phyloP scores from a whole-genome alignment of 2,329 filamentous ascomycete species.

The Rhexocercosporidium sp. region DNA sequence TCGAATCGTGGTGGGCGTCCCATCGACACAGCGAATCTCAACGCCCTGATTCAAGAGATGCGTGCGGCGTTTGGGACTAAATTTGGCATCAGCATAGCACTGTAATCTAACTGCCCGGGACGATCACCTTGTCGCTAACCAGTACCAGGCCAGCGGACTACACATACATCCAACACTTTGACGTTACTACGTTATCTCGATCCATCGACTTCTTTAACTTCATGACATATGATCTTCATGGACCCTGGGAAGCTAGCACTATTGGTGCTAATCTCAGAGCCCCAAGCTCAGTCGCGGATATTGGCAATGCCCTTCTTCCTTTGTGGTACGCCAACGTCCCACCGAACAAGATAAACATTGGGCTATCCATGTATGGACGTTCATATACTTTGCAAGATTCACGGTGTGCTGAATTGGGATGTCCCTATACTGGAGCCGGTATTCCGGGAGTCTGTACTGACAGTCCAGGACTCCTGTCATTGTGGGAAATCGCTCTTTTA shows the following conservation, averaged over 20 bases:
- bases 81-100: slow-evolving; percentile 49
- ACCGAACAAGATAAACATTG: slow-evolving; percentile 51
- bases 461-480: slow-evolving; percentile 41
- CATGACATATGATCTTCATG: slow-evolving; percentile 43
- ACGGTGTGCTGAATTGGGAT: slow-evolving; percentile 35
- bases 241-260: slow-evolving; percentile 46
- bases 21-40: slow-evolving; percentile 47
- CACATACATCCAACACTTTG: slow-evolving; percentile 42
- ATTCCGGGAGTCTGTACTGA: slow-evolving; percentile 40
- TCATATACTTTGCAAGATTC: slow-evolving; percentile 46
- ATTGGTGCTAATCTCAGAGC: slow-evolving; percentile 43
- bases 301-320: slow-evolving; percentile 44
- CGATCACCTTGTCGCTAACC: background rate
- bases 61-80: slow-evolving; percentile 41
- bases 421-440: slow-evolving; percentile 32
- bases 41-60: slow-evolving; percentile 39
- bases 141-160: slow-evolving; percentile 39
- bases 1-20: slow-evolving; percentile 44
- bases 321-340: slow-evolving; percentile 50
- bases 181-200: slow-evolving; percentile 35
- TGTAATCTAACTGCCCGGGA: slow-evolving; percentile 36
- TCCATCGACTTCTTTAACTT: slow-evolving; percentile 43
- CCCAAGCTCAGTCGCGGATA: slow-evolving; percentile 51
- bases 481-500: slow-evolving; percentile 42
- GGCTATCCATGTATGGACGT: slow-evolving; percentile 54